phyloP scores from a whole-genome alignment of 495 filamentous ascomycete species.

The Darksidea phi region DNA sequence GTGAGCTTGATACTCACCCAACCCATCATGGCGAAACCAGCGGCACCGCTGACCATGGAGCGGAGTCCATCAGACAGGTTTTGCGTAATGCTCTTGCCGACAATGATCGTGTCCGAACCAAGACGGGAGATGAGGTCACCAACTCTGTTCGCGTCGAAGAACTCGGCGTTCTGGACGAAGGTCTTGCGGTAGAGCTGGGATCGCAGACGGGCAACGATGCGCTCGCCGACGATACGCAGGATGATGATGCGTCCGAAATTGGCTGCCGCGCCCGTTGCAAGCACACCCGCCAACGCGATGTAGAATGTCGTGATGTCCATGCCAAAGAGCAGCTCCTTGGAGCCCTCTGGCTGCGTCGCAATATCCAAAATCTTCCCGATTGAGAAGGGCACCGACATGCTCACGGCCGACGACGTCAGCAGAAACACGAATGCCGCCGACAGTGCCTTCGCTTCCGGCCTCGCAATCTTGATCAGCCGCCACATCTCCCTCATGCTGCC shows the following conservation, averaged over 20 bases:
- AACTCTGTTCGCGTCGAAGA: constrained; percentile 96
- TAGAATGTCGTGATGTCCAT: constrained; percentile 76
- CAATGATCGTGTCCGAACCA: constrained; percentile 93
- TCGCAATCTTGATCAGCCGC: constrained; percentile 84
- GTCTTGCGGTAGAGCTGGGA: constrained; percentile 88
- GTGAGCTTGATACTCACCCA: constrained; percentile 92
- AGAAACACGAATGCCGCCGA: constrained; percentile 76
- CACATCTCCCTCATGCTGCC: constrained; percentile 71
- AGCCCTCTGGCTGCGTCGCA: constrained; percentile 60
- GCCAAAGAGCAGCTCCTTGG: constrained; percentile 64
- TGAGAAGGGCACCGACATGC: constrained; percentile 92
- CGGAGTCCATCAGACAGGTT: constrained; percentile 93
- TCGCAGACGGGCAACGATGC: constrained; percentile 84
- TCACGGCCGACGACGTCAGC: constrained; percentile 81
- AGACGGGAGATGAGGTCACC: constrained; percentile 94
- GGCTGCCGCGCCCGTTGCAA: constrained; percentile 72
- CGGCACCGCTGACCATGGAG: constrained; percentile 79
- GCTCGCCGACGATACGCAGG: constrained; percentile 90
- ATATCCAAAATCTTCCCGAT: constrained; percentile 94
- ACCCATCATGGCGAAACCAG: constrained; percentile 86
- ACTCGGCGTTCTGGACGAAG: constrained; percentile 93
- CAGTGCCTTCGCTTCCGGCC: constrained; percentile 78
- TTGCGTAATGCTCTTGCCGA: constrained; percentile 97
- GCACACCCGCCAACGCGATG: constrained; percentile 61
- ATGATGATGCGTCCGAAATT: constrained; percentile 95